Base-by-base conservation (phyloP, 2,329 filamentous ascomycete species). In the Emmonsiellopsis sp. region DNA sequence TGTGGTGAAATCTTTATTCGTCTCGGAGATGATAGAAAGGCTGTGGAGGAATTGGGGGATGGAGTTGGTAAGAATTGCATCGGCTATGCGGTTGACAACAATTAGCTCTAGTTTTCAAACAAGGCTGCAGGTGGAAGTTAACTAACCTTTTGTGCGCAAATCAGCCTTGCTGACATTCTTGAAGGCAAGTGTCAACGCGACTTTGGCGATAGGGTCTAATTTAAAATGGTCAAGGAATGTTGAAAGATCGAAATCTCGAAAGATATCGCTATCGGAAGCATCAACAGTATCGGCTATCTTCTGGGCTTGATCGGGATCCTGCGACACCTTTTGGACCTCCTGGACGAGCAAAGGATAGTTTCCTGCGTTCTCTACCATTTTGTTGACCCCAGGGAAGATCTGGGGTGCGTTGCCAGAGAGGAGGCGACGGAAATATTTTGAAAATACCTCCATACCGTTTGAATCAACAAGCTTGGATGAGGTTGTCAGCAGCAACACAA, bases 401-500 rank as follows among this genome's bases (percentile, higher is more conserved):
- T 93, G 86, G 59, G 85, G 77, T 64, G 91, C 89, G 83, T 96
- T 96, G 74, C 86, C 85, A 72, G 86, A 87, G 67, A 98, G 83
- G 69, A 97, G 79, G 73, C 92, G 89, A 72, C 89, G 85, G 73
- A 98, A 95, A 73, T 93, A 96, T 77, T 91, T 94, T 57, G 89
- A 85, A 71, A 91, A 96, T 68, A 96, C 90, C 79, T 98, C 94
- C 92, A 98, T 98, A 68, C 91, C 91, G 90, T 95, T 86, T 66
- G 92, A 91, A 82, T 95, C 86, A 76, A 97, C 86, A 70, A 97
- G 84, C 88, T 95, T 58, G 16, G 30, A 30, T 51, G 34, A 41
- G 42, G 54, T 48, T 31, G 41, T 57, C 45, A 57, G 55, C 15
- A 49, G 35, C 53, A 43, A 42, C 9, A 49, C 34, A 45, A 43